Percentiles rank a stretch among this genome's conserved stretches.
phyloP scores from a whole-genome alignment of 2,329 filamentous ascomycete species.

The Paraphoma sp. region DNA sequence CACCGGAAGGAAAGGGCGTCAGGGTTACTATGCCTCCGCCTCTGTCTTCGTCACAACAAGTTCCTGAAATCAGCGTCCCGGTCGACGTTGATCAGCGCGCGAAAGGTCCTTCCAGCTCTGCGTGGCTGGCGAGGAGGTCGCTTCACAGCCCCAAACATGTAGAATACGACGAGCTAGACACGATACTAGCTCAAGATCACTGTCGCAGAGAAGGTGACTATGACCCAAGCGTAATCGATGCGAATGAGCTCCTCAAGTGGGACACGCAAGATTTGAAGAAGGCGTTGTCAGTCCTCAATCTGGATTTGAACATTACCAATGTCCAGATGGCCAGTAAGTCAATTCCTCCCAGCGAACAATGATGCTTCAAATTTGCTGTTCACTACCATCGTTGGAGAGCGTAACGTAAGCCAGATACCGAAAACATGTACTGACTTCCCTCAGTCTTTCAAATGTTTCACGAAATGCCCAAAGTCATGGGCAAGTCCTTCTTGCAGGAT shows the following conservation, averaged over 20 bases:
- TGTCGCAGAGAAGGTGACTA: slow-evolving; percentile 64
- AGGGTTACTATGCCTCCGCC: slow-evolving; percentile 15
- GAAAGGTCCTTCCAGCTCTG: slow-evolving; percentile 51
- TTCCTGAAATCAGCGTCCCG: neutral
- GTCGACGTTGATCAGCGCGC: slow-evolving; percentile 23
- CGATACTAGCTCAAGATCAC: slow-evolving; percentile 65
- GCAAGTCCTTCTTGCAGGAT: slow-evolving; percentile 61
- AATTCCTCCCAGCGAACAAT: neutral
- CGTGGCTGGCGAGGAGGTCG: slow-evolving; percentile 66
- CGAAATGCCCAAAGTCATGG: slow-evolving; percentile 52
- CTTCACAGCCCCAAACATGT: slow-evolving; percentile 57
- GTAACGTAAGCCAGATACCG: too few species aligned
- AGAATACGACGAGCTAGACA: slow-evolving; percentile 69
- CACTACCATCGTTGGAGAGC: too few species aligned
- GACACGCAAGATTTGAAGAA: slow-evolving; percentile 38
- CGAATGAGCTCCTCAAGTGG: slow-evolving; percentile 54
- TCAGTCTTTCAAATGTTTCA: slow-evolving; percentile 71
- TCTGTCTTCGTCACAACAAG: neutral
- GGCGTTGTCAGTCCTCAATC: slow-evolving; percentile 26
- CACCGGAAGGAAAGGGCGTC: slow-evolving; percentile 3
- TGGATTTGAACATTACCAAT: slow-evolving; percentile 27
- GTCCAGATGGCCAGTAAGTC: slow-evolving; percentile 48
- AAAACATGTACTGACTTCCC: neutral
- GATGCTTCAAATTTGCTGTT: neutral
- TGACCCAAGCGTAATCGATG: slow-evolving; percentile 62